A percentile compares a stretch with the other conserved stretches of the same genome.
These are phyloP conservation scores for Tetracentron sinense DNA, from an alignment of 164 flowering plant genomes.

Conservation along the genomic window DNA sequence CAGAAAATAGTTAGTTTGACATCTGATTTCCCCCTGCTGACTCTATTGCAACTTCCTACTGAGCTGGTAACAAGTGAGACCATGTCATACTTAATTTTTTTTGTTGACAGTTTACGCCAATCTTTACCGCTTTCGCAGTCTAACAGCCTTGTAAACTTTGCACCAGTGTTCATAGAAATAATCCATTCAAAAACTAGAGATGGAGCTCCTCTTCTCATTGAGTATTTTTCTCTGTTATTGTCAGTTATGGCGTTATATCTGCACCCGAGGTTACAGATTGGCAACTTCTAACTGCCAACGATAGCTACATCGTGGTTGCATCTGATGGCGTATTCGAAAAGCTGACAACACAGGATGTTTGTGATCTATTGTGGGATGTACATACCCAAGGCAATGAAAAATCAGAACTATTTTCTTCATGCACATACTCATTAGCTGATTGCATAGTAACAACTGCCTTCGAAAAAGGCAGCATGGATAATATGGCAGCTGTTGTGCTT, in stretches of 20 bases:
- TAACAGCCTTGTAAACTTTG: neutral
- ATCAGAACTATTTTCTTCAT: slow-evolving; percentile 39
- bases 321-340: slow-evolving; percentile 95
- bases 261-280: slow-evolving; percentile 91
- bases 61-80: neutral
- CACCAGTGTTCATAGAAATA: neutral
- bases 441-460: slow-evolving; percentile 73
- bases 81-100: neutral
- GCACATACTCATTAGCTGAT: slow-evolving; percentile 71
- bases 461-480: slow-evolving; percentile 84
- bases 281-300: slow-evolving; percentile 67
- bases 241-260: slow-evolving; percentile 89
- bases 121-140: neutral
- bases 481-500: slow-evolving; percentile 85
- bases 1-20: neutral
- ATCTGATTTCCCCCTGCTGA: neutral
- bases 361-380: slow-evolving; percentile 76
- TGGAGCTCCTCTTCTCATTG: slow-evolving; percentile 14
- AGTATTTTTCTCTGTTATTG: slow-evolving; percentile 13
- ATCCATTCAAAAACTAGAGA: neutral
- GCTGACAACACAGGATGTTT: slow-evolving; percentile 71
- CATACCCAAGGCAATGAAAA: slow-evolving; percentile 25
- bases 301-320: slow-evolving; percentile 81
- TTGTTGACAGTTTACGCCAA: neutral
- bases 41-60: neutral